These are phyloP conservation scores for Asterella californica DNA, from an alignment of 225 moss, liverwort and hornwort species.

Conservation along the genomic window DNA sequence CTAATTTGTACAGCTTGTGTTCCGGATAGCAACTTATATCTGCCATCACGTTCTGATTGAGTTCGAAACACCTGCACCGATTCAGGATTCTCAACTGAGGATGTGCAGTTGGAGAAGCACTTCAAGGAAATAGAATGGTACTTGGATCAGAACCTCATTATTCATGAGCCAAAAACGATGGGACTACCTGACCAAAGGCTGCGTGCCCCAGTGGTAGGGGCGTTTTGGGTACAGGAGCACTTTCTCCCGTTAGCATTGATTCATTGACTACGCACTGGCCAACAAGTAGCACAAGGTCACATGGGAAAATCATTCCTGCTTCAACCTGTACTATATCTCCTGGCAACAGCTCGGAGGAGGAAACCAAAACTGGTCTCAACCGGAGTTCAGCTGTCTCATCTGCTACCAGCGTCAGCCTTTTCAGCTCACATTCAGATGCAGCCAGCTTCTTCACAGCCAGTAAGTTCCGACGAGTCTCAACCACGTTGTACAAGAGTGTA, in stretches of 20 bases:
- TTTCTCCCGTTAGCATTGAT: slow-evolving; percentile 49
- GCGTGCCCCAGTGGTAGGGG: slow-evolving; percentile 38
- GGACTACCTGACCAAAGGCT: slow-evolving; percentile 44
- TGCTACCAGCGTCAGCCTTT: slow-evolving; percentile 49
- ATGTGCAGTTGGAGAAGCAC: background rate
- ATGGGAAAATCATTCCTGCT: slow-evolving; percentile 47
- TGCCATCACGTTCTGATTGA: slow-evolving; percentile 44
- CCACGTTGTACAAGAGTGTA: slow-evolving; percentile 36
- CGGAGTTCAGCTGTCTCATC: slow-evolving; percentile 38
- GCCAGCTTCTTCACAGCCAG: slow-evolving; percentile 41
- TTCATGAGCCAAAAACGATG: background rate
- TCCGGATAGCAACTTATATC: slow-evolving; percentile 42
- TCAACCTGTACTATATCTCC: slow-evolving; percentile 51
- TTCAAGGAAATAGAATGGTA: background rate
- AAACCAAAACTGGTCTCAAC: slow-evolving; percentile 37
- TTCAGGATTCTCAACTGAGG: background rate
- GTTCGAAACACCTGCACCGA: slow-evolving; percentile 36
- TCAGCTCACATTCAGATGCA: slow-evolving; percentile 43
- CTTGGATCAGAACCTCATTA: background rate
- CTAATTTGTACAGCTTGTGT: slow-evolving; percentile 41
- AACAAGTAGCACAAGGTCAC: slow-evolving; percentile 43
- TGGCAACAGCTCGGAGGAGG: slow-evolving; percentile 43
- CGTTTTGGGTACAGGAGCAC: slow-evolving; percentile 45
- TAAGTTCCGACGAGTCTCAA: slow-evolving; percentile 44
- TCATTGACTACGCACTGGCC: slow-evolving; percentile 51